Percentiles rank a stretch among this genome's conserved stretches.
Evolutionary conservation across 768 basidiomycete species (phyloP).

Genomic region (Chiua virens): DNA sequence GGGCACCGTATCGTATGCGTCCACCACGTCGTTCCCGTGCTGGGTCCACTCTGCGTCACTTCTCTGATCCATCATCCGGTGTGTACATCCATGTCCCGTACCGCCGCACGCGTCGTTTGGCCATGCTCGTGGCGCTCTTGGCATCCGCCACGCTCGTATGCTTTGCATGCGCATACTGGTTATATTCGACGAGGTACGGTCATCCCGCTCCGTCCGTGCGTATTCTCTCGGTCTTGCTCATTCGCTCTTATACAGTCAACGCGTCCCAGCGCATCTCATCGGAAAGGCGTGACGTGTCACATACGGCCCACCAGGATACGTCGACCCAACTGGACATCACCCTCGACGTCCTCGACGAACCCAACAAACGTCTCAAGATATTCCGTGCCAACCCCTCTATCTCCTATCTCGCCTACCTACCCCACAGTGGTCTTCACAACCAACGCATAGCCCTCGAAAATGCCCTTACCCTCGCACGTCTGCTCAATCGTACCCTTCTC

Average conservation of each 20-base stretch:
- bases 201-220: constrained; percentile 18
- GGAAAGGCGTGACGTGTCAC: background rate
- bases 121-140: constrained; percentile 47
- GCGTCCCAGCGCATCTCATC: constrained; percentile 14
- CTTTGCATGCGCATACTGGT: constrained; percentile 63
- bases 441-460: constrained; percentile 88
- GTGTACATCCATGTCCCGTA: constrained; percentile 12
- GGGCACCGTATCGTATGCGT: too few species aligned
- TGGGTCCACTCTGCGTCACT: too few species aligned
- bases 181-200: constrained; percentile 63
- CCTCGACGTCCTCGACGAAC: constrained; percentile 34
- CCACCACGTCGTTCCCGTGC: too few species aligned
- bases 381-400: constrained; percentile 28
- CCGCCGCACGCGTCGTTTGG: constrained; percentile 35
- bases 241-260: constrained; percentile 12
- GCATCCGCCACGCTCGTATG: constrained; percentile 48
- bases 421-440: constrained; percentile 85
- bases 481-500: constrained; percentile 76
- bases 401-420: constrained; percentile 70
- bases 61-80: constrained; percentile 3
- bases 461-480: constrained; percentile 66
- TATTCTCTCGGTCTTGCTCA: constrained; percentile 19
- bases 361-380: constrained; percentile 1
- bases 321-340: constrained; percentile 7
- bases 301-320: background rate